Base-by-base conservation (phyloP, 176 grass and related monocot species). In the Bolboschoenus planiculmis region DNA sequence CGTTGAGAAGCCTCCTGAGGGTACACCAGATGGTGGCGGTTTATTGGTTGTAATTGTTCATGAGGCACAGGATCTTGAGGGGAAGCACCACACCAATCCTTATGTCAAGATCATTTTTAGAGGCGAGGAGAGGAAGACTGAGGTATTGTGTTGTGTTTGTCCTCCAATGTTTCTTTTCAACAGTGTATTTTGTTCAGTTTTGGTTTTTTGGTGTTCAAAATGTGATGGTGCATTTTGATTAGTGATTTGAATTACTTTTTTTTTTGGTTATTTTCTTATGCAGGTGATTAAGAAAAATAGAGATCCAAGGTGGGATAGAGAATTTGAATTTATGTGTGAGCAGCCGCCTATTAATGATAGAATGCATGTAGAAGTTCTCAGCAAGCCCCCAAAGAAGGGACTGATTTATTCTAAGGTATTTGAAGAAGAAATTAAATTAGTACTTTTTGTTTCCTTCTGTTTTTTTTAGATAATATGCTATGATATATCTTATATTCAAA, bases 221-320 rank as follows among this genome's bases (percentile, higher is more conserved):
- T 81, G 72, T 20, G 55, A 10, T 60, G 78, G 13, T 73, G 42
- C 8, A 31, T 37, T 79, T 60, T 3, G 30, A 8, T 53, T 56
- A 43, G 16, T 47, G 5, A 34, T 61, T 70, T 48, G 10, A 84
- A 50, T 48, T 66, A 66, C 36, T 29, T n/a, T n/a, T n/a, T n/a
- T n/a, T 71, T 75, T 18, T 43, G 7, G 23, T 29, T 48, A 30
- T 18, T 18, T 72, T 72, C 26, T 51, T 76, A 40, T 18, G 26
- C 74, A 99, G 96, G 91, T 88, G 44, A 88, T 95, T 33, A 99
- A 93, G 90, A 93, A 95, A 83, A 95, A 90, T 83, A 99, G 91
- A 84, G 91, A 95, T 91, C 96, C 96, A 84, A 78, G 89, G 60
- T 99, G 92, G 92, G 90, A 90, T 59, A 84, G 93, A 40, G 84